phyloP scores from a whole-genome alignment of 352 stramenopile species.

The Globisporangium solare region DNA sequence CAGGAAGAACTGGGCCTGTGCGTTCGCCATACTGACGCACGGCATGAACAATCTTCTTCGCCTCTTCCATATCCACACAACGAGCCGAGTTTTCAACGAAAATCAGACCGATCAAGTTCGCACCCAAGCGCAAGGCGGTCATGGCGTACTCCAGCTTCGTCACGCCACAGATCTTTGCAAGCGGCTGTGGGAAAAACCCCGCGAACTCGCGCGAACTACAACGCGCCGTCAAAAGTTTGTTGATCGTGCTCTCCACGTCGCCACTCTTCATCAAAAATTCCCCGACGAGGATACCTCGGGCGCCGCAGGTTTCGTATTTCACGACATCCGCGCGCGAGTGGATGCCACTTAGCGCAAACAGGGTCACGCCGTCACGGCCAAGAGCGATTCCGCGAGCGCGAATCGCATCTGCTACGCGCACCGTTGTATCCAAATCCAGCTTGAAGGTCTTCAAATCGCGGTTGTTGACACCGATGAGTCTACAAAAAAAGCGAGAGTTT shows the following conservation, averaged over 20 bases:
- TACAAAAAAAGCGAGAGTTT: conserved; percentile 9
- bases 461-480: conserved; percentile 98
- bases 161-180: conserved; percentile 95
- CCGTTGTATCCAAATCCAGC: conserved; percentile 95
- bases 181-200: conserved; percentile 28
- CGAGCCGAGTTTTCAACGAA: conserved; percentile 93
- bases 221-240: conserved; percentile 45
- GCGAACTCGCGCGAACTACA: conserved; percentile 27
- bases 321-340: conserved; percentile 90
- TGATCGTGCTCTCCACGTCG: conserved; percentile 87
- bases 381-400: conserved; percentile 62
- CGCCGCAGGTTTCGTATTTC: conserved; percentile 88
- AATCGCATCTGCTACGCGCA: conserved; percentile 86
- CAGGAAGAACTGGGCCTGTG: conserved; percentile 47
- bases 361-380: conserved; percentile 65
- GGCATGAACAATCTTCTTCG: conserved; percentile 87
- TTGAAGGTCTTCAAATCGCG: conserved; percentile 98
- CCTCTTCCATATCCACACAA: conserved; percentile 74
- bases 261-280: conserved; percentile 97
- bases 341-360: conserved; percentile 97
- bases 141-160: conserved; percentile 92
- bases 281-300: conserved; percentile 91
- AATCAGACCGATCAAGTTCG: conserved; percentile 97
- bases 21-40: conserved; percentile 95
- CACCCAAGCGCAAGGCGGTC: conserved; percentile 86